A percentile compares a stretch with the other conserved stretches of the same genome.
Conservation (phyloP, 345 rosid genomes). For the Populus davidiana region DNA sequence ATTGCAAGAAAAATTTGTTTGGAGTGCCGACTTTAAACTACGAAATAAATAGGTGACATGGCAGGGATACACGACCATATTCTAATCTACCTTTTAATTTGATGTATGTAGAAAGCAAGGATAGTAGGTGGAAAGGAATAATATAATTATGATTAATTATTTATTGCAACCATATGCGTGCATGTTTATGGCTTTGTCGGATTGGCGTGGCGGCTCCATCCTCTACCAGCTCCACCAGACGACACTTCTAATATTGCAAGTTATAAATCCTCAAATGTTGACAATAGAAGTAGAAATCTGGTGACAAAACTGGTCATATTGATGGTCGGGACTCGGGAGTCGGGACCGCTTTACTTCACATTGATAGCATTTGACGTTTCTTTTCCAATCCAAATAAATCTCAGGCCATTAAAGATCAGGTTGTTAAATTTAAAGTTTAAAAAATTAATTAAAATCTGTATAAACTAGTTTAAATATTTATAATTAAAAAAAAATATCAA, state of each 20-base stretch:
- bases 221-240: neutral
- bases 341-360: too few relatives aligned
- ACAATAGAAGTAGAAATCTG: neutral
- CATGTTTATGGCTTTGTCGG: neutral
- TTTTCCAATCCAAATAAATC: too few relatives aligned
- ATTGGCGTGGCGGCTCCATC: neutral
- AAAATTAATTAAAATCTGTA: rapidly evolving
- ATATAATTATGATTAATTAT: too few relatives aligned
- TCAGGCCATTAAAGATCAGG: too few relatives aligned
- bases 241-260: neutral
- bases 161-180: neutral
- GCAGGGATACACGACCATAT: too few relatives aligned
- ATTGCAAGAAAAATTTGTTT: neutral
- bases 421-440: rapidly evolving
- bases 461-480: rapidly evolving
- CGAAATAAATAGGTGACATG: too few relatives aligned
- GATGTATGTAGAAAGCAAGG: neutral
- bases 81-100: too few relatives aligned
- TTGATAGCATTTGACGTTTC: too few relatives aligned
- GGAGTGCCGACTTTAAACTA: neutral
- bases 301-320: neutral
- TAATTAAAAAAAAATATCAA: too few relatives aligned
- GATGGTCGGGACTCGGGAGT: too few relatives aligned
- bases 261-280: neutral
- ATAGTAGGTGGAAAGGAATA: neutral